Evolutionary conservation across 179 eudicot species (phyloP), one percentile per base, ranked within the genome.

Genomic region (Silene coronaria): DNA sequence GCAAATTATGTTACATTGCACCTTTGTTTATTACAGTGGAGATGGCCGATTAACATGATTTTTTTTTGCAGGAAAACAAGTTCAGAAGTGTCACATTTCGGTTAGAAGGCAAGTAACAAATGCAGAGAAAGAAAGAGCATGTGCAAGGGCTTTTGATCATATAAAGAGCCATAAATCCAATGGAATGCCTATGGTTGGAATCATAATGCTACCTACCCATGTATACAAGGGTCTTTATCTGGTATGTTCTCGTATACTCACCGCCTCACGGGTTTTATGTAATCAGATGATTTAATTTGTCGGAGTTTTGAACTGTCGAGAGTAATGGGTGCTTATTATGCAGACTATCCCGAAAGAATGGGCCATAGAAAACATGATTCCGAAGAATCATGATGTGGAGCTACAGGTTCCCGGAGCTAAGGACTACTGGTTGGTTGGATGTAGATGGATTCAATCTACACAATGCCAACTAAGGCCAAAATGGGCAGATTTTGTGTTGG

Each of bases 291-390:
- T 55, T 55, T 55, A 22, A 55, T 55, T 55, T 55, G 0, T n/a
- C 59, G 59, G 59, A 3, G 59, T 55, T 19, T 21, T 34, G 6
- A n/a, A 34, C 27, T 34, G 1, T 38, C 10, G 16, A 0, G 8
- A 0, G 8, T 22, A 55, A 6, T 28, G 22, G 0, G 9, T 28
- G 3, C 19, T 57, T 55, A 11, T 53, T 26, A 19, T 57, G 45
- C 77, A 78, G 81, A 78, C 77, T 3, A 57, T 78, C 66, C 67
- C 77, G 13, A 78, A 58, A 62, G 36, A 28, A 12, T 78, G 81
- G 81, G 81, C 81, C 0, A 14, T 12, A 32, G 13, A 45, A 8
- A 24, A 78, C 8, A 73, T 78, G 69, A 5, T 19, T 1, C 9
- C 0, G 0, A 4, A 27, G 11, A 23, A 38, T 19, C 77, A 78